Conservation (phyloP, 768 basidiomycete genomes). For the Macrolepiota albuminosa region DNA sequence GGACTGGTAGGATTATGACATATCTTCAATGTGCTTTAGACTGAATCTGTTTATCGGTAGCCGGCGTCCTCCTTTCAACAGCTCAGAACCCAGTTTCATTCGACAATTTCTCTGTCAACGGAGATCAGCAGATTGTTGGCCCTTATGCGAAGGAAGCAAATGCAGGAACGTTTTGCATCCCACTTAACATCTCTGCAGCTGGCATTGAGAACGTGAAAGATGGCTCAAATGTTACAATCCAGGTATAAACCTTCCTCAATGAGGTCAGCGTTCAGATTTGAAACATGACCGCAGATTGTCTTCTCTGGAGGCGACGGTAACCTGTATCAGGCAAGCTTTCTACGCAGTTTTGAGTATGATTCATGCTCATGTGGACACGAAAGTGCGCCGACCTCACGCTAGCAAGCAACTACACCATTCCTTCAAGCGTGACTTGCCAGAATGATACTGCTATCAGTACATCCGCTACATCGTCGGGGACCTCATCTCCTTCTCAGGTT, state of each 20-base stretch:
- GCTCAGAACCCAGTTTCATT: conserved; percentile 57
- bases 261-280: not conserved
- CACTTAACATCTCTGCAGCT: conserved; percentile 49
- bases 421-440: conserved; percentile 35
- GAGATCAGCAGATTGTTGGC: conserved; percentile 28
- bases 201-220: conserved; percentile 42
- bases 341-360: not conserved
- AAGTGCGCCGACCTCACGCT: conserved; percentile 78
- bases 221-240: conserved; percentile 70
- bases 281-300: not conserved
- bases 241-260: conserved; percentile 21
- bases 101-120: conserved; percentile 45
- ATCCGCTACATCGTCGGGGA: not conserved
- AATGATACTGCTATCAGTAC: conserved; percentile 24
- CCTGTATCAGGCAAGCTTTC: not conserved
- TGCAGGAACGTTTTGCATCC: conserved; percentile 61
- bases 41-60: conserved; percentile 19
- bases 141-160: conserved; percentile 43
- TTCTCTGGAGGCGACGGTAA: conserved; percentile 1
- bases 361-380: not conserved
- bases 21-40: not conserved
- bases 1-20: conserved; percentile 36
- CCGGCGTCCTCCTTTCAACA: conserved; percentile 53
- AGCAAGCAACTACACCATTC: conserved; percentile 41
- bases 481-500: conserved; percentile 1